Evolutionary conservation across 1,284 basidiomycete species (phyloP).

Genomic region (Heliocybe sulcata): DNA sequence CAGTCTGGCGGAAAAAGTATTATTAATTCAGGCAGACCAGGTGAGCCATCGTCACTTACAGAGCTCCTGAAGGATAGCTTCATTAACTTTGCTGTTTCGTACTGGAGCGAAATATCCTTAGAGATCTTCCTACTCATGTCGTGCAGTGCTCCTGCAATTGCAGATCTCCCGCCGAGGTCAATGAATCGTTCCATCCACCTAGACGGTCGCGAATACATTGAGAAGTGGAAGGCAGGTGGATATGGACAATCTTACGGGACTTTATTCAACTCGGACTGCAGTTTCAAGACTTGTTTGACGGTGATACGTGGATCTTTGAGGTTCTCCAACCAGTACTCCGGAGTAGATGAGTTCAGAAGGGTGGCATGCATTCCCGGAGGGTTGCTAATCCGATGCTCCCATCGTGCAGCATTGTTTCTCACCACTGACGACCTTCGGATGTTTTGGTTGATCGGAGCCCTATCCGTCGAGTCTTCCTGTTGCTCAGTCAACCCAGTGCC

Average conservation of each 20-base stretch:
- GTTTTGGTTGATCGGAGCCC: too few relatives aligned
- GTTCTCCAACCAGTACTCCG: too few relatives aligned
- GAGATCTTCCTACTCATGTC: slow-evolving; percentile 66
- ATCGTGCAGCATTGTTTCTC: too few relatives aligned
- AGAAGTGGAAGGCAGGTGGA: neutral
- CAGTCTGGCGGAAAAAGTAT: slow-evolving; percentile 48
- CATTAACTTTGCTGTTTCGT: slow-evolving; percentile 87
- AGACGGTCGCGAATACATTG: slow-evolving; percentile 3
- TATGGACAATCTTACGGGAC: too few relatives aligned
- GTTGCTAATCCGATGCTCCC: too few relatives aligned
- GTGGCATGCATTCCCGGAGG: too few relatives aligned
- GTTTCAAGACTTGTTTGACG: too few relatives aligned
- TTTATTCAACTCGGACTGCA: too few relatives aligned
- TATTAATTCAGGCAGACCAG: neutral
- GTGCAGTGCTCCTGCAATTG: slow-evolving; percentile 75
- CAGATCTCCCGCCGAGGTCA: slow-evolving; percentile 75
- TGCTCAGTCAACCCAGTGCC: slow-evolving; percentile 73
- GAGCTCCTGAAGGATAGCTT: slow-evolving; percentile 78
- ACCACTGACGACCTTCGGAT: too few relatives aligned
- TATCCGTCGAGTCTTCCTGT: too few relatives aligned
- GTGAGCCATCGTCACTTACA: slow-evolving; percentile 32
- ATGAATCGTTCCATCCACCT: slow-evolving; percentile 85
- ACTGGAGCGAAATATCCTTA: slow-evolving; percentile 66
- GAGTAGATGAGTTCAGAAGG: too few relatives aligned
- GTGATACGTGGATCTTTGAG: too few relatives aligned